Evolutionary conservation across 495 filamentous ascomycete species (phyloP).

Genomic region (Stereocaulon alpinum): DNA sequence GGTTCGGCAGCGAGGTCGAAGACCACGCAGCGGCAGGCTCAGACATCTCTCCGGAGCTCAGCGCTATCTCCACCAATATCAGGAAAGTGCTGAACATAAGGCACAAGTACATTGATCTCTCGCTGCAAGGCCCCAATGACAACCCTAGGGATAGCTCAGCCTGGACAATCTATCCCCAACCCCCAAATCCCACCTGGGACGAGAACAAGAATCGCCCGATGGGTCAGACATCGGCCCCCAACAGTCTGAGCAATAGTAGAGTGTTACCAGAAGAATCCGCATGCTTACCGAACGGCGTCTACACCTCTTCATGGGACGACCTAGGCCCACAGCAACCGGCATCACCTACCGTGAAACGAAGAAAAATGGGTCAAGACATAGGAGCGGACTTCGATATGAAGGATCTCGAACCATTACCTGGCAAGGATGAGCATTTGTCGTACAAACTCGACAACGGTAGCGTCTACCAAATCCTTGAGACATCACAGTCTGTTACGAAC

Average conservation of each 20-base stretch:
- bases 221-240: slow-evolving; percentile 25
- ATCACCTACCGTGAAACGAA: slow-evolving; percentile 37
- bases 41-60: slow-evolving; percentile 69
- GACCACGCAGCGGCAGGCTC: slow-evolving; percentile 41
- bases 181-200: slow-evolving; percentile 83
- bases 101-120: slow-evolving; percentile 81
- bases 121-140: slow-evolving; percentile 64
- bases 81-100: slow-evolving; percentile 74
- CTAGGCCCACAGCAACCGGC: slow-evolving; percentile 10
- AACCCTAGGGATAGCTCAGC: slow-evolving; percentile 77
- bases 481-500: slow-evolving; percentile 44
- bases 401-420: slow-evolving; percentile 63
- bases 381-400: slow-evolving; percentile 82
- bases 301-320: slow-evolving; percentile 8
- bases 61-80: slow-evolving; percentile 77
- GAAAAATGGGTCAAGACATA: slow-evolving; percentile 85
- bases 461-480: slow-evolving; percentile 83
- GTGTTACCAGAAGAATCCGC: slow-evolving; percentile 30
- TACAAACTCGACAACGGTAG: slow-evolving; percentile 73
- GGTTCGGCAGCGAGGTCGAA: slow-evolving; percentile 2
- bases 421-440: slow-evolving; percentile 48
- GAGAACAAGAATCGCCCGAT: slow-evolving; percentile 46
- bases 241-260: slow-evolving; percentile 47
- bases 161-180: slow-evolving; percentile 86
- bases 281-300: not conserved